phyloP scores from a whole-genome alignment of 306 rosid species.

The Glycine latifolia region DNA sequence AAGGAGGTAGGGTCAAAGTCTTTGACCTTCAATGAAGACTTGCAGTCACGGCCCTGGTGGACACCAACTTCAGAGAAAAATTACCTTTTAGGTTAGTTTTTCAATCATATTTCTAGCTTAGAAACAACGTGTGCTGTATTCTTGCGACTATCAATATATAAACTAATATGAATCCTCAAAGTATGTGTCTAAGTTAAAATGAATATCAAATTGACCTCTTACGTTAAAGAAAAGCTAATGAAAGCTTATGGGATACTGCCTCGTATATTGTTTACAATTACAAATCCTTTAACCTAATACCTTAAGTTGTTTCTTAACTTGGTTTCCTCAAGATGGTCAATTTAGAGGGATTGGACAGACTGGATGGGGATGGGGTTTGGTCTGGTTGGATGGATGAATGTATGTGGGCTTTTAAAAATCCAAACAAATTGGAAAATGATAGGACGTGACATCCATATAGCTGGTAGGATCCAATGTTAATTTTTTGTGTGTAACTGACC shows the following conservation, averaged over 20 bases:
- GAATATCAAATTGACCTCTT: not conserved
- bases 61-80: conserved; percentile 86
- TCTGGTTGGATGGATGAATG: not conserved
- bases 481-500: not conserved
- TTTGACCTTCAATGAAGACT: conserved; percentile 88
- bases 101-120: conserved; percentile 30
- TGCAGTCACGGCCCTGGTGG: conserved; percentile 97
- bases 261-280: conserved; percentile 7
- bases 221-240: not conserved
- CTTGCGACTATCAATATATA: conserved; percentile 10
- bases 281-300: conserved; percentile 13
- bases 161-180: conserved; percentile 19
- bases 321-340: not conserved
- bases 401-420: not conserved
- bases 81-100: conserved; percentile 82
- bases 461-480: not conserved
- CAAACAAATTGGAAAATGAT: conserved; percentile 15
- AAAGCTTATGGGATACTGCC: not conserved
- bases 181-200: not conserved
- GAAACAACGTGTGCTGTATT: conserved; percentile 6
- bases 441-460: conserved; percentile 8
- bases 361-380: not conserved
- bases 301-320: conserved; percentile 5
- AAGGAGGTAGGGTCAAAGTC: conserved; percentile 85
- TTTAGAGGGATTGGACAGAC: not conserved